Evolutionary conservation across 1,284 basidiomycete genomes (phyloP).

Genomic region (Malassezia slooffiae): DNA sequence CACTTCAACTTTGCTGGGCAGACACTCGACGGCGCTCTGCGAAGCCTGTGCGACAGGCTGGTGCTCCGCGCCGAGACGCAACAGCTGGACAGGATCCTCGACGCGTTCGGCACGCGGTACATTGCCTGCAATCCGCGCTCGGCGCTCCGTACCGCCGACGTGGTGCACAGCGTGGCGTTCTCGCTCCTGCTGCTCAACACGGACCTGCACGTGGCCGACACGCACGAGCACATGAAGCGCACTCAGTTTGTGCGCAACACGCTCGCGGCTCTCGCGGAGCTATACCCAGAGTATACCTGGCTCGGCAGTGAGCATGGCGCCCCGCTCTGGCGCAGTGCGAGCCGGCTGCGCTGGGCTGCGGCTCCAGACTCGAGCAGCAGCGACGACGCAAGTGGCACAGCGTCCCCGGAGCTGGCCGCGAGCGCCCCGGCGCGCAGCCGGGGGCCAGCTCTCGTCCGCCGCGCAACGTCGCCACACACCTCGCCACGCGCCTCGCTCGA

Average conservation of each 20-base stretch:
- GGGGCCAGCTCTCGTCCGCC: too few species aligned
- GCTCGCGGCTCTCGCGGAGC: constrained; percentile 61
- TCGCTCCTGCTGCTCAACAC: constrained; percentile 91
- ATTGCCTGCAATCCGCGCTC: constrained; percentile 76
- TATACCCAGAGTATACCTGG: too few species aligned
- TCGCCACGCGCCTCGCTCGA: too few species aligned
- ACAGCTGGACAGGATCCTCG: constrained; percentile 90
- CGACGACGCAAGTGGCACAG: too few species aligned
- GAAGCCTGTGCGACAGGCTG: constrained; percentile 77
- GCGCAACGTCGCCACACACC: too few species aligned
- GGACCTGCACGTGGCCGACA: constrained; percentile 87
- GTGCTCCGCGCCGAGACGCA: constrained; percentile 93
- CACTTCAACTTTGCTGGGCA: constrained; percentile 76
- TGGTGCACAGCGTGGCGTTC: constrained; percentile 85
- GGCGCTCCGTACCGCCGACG: constrained; percentile 67
- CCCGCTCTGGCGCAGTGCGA: too few species aligned
- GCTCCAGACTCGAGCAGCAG: too few species aligned
- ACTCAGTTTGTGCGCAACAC: constrained; percentile 87
- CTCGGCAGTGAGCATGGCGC: too few species aligned
- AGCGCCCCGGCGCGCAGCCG: too few species aligned
- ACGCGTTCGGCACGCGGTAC: constrained; percentile 76
- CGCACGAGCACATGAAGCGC: constrained; percentile 79
- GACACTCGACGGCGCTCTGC: constrained; percentile 77
- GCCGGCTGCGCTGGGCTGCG: too few species aligned
- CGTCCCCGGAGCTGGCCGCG: too few species aligned